Percentiles rank a stretch among this genome's conserved stretches.
These are phyloP conservation scores for Fraxinus angustifolia DNA, from an alignment of 305 asterid genomes.

Conservation along the genomic window DNA sequence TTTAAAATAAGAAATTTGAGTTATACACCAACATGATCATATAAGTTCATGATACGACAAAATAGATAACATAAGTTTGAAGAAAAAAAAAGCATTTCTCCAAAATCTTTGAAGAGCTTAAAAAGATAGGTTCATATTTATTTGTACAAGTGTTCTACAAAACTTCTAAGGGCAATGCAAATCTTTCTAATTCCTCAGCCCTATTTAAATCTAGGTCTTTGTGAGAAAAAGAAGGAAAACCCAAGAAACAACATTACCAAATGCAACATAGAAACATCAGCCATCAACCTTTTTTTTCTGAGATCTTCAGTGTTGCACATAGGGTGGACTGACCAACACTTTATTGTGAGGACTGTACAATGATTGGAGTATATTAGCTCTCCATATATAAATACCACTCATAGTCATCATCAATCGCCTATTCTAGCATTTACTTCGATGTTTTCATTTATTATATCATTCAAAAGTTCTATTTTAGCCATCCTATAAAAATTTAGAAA, in stretches of 20 bases:
- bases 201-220: not conserved
- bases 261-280: conserved; percentile 4
- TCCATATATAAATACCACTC: not conserved
- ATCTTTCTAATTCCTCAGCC: not conserved
- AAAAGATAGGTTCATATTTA: not conserved
- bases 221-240: not conserved
- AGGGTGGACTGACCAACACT: not conserved
- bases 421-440: not conserved
- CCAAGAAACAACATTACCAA: not conserved
- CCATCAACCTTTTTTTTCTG: not conserved
- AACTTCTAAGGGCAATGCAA: not conserved
- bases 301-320: not conserved
- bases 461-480: not conserved
- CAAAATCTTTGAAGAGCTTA: not conserved
- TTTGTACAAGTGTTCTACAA: not conserved
- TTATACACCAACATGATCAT: not conserved
- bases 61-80: not conserved
- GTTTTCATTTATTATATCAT: not conserved
- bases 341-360: not conserved
- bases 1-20: conserved; percentile 18
- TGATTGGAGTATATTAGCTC: not conserved
- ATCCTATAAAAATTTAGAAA: not conserved
- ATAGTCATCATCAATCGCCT: conserved; percentile 6
- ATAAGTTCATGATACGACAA: not conserved
- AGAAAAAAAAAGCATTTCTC: not conserved